Base-by-base conservation (phyloP, 768 basidiomycete genomes). In the Auricularia cornea region DNA sequence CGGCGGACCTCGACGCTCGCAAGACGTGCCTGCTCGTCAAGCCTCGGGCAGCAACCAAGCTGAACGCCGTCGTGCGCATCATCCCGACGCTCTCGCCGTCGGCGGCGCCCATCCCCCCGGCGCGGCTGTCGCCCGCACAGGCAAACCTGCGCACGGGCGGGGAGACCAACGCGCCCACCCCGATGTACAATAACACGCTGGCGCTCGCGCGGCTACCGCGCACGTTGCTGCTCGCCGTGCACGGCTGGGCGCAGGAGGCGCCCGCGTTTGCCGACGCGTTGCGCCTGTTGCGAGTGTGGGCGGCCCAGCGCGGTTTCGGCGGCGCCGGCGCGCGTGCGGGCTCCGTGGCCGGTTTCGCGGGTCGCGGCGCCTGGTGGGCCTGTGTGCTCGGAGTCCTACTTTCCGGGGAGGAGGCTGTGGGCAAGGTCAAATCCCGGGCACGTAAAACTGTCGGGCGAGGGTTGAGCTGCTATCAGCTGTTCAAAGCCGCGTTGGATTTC, bases 381-480 rank as follows among this genome's bases (percentile, higher is more conserved):
- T 81, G 81, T 0, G 66, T 93, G 1, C 72, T 93, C 29, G 83
- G 80, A 32, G 66, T 85, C 44, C 69, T 91, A 41, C 73, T 92
- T 62, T 74, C 77, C 38, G 94, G 94, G 2, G 90, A 92, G 66
- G 88, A 90, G 61, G 72, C 70, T 6, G 67, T 63, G 18, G 64
- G 65, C 35, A 70, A 67, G 64, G 63, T 68, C 10, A 38, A 38
- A 41, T 70, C 75, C 66, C 62, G 52, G 11, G 40, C 67, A 30
- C 78, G 76, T 61, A 85, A 80, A 69, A 81, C 86, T 0, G 70
- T 95, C 2, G 95, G 92, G 4, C 84, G 81, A 62, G 90, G 93
- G 2, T 71, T 98, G 67, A 94, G 92, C 65, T 90, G 91, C 26
- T 97, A 96, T 75, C 94, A 95, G 71, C 78, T 96, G 31, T 89